phyloP scores from a whole-genome alignment of 2,329 filamentous ascomycete genomes.

The Fusarium poae region DNA sequence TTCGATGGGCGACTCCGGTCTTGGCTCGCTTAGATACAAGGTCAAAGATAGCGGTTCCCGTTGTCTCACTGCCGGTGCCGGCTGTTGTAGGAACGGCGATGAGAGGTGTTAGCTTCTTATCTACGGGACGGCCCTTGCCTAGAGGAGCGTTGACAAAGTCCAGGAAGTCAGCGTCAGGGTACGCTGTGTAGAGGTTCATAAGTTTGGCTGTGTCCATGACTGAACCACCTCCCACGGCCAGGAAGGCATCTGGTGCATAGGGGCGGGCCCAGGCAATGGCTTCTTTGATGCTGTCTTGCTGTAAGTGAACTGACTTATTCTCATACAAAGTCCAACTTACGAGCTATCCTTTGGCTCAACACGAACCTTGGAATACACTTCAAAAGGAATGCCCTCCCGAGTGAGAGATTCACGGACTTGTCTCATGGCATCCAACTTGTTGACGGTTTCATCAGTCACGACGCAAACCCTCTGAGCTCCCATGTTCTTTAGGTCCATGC shows the following conservation, averaged over 20 bases:
- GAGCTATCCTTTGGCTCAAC: conserved; percentile 96
- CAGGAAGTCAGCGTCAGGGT: conserved; percentile 91
- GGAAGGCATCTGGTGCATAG: conserved; percentile 85
- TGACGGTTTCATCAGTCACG: conserved; percentile 88
- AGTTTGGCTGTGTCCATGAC: conserved; percentile 99
- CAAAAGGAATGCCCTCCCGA: conserved; percentile 82
- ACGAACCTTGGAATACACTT: conserved; percentile 82
- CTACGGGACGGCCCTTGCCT: conserved; percentile 84
- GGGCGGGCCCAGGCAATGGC: conserved; percentile 89
- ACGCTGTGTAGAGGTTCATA: conserved; percentile 96
- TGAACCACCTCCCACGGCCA: conserved; percentile 89
- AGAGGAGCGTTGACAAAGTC: conserved; percentile 98
- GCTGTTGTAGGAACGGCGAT: conserved; percentile 87
- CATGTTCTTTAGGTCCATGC: conserved; percentile 97
- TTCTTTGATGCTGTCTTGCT: conserved; percentile 76
- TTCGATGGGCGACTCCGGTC: conserved; percentile 94
- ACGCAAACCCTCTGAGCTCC: conserved; percentile 88
- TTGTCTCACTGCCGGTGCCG: conserved; percentile 92
- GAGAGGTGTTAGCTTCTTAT: conserved; percentile 77
- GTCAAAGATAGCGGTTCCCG: conserved; percentile 98
- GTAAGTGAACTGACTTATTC: conserved; percentile 18
- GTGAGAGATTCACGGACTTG: conserved; percentile 86
- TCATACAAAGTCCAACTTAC: conserved; percentile 60
- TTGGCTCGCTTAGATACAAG: conserved; percentile 90
- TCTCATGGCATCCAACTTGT: conserved; percentile 87